Percentiles rank a stretch among this genome's conserved stretches.
Evolutionary conservation across 1,284 basidiomycete genomes (phyloP).

Genomic region (Salmacisia buchloeana): DNA sequence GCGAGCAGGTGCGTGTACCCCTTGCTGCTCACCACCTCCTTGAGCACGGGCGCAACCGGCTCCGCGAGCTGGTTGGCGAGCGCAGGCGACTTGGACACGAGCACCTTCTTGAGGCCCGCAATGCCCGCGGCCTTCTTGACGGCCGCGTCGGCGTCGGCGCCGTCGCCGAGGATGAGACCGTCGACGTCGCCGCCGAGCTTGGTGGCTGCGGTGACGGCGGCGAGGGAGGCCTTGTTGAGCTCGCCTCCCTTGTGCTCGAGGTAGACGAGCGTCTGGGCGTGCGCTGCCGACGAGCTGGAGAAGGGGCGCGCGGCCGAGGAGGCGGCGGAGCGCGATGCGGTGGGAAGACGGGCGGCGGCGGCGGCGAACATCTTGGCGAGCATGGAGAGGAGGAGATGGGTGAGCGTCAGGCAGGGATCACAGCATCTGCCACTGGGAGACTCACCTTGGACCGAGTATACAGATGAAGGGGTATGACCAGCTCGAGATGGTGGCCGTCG

Average conservation of each 20-base stretch:
- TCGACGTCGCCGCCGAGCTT: constrained; percentile 77
- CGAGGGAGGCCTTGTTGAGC: constrained; percentile 77
- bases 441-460: too few relatives aligned
- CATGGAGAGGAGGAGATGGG: too few relatives aligned
- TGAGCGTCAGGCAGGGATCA: too few relatives aligned
- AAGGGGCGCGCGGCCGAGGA: constrained; percentile 11
- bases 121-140: constrained; percentile 74
- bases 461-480: too few relatives aligned
- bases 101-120: constrained; percentile 54
- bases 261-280: constrained; percentile 65
- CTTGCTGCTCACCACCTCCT: constrained; percentile 55
- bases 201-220: constrained; percentile 80
- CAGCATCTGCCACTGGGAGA: too few relatives aligned
- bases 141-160: constrained; percentile 68
- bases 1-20: constrained; percentile 77
- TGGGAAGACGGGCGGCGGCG: neutral
- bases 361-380: too few relatives aligned
- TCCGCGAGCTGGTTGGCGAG: constrained; percentile 26
- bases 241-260: constrained; percentile 79
- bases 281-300: constrained; percentile 34
- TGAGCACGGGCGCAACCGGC: constrained; percentile 57
- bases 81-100: constrained; percentile 50
- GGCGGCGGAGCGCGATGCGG: constrained; percentile 11
- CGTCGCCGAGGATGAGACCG: constrained; percentile 74
- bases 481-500: too few relatives aligned